phyloP scores from a whole-genome alignment of 2,329 filamentous ascomycete genomes.

The Talaromyces sp. region DNA sequence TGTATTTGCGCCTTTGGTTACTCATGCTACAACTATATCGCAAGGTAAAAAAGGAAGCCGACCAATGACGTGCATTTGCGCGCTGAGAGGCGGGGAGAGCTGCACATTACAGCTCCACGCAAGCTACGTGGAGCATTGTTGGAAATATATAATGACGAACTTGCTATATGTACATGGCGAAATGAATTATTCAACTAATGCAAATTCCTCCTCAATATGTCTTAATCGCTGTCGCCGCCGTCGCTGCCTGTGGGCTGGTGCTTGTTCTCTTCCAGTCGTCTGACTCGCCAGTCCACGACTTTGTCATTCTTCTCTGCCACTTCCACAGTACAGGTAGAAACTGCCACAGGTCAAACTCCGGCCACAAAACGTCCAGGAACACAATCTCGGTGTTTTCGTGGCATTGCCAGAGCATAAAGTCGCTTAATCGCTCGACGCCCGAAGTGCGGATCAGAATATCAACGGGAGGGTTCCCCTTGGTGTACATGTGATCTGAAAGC shows the following conservation, averaged over 20 bases:
- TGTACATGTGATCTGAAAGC: constrained; percentile 82
- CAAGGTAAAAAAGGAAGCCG: neutral
- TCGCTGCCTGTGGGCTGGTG: neutral
- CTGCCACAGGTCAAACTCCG: constrained; percentile 89
- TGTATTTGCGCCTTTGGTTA: constrained; percentile 1
- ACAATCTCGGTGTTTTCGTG: constrained; percentile 89
- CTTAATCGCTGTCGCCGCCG: constrained; percentile 1
- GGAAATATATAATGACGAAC: neutral
- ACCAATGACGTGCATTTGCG: neutral
- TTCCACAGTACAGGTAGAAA: constrained; percentile 90
- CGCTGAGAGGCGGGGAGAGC: neutral
- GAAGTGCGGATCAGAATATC: constrained; percentile 91
- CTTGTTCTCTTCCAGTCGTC: constrained; percentile 22
- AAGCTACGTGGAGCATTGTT: neutral
- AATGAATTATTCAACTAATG: neutral
- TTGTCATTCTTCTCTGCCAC: constrained; percentile 70
- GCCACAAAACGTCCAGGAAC: constrained; percentile 90
- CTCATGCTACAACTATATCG: neutral
- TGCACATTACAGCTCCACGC: neutral
- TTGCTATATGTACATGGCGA: neutral
- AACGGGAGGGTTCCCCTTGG: constrained; percentile 75
- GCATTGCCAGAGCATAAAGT: constrained; percentile 99
- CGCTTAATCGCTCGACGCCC: constrained; percentile 85
- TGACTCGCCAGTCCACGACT: constrained; percentile 53
- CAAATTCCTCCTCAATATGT: neutral